Evolutionary conservation across 192 early-diverging fungal species (phyloP).

Genomic region (Diversispora epigaea): DNA sequence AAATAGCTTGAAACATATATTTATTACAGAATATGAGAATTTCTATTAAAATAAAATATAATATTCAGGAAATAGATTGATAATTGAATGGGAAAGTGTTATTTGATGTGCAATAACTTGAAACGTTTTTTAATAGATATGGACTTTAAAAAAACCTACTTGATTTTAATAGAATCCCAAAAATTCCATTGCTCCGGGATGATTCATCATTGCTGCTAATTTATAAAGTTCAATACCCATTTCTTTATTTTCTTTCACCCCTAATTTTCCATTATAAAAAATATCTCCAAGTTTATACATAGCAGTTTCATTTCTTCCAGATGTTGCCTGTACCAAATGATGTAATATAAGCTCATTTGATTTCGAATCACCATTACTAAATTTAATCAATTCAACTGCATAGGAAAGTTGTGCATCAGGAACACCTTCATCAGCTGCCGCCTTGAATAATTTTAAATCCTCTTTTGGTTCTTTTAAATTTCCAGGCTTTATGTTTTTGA

Average conservation of each 20-base stretch:
- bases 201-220: slow-evolving; percentile 19
- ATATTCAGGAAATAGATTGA: too few relatives aligned
- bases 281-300: slow-evolving; percentile 9
- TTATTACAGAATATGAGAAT: too few relatives aligned
- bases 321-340: slow-evolving; percentile 5
- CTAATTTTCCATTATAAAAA: slow-evolving; percentile 21
- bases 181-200: slow-evolving; percentile 19
- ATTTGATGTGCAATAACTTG: too few relatives aligned
- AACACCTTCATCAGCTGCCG: slow-evolving; percentile 24
- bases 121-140: too few relatives aligned
- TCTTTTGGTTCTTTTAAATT: slow-evolving; percentile 10
- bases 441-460: neutral
- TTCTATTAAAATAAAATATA: too few relatives aligned
- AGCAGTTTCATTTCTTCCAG: neutral
- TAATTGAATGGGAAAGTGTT: too few relatives aligned
- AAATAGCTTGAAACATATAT: too few relatives aligned
- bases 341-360: too few relatives aligned
- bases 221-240: neutral
- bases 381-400: neutral
- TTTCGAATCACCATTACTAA: neutral
- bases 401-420: slow-evolving; percentile 24
- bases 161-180: too few relatives aligned
- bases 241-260: neutral
- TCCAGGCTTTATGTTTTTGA: neutral
- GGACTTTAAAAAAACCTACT: too few relatives aligned